These are phyloP conservation scores for Aspergillus ellipticus DNA, from an alignment of 495 filamentous ascomycete genomes.

Conservation along the genomic window DNA sequence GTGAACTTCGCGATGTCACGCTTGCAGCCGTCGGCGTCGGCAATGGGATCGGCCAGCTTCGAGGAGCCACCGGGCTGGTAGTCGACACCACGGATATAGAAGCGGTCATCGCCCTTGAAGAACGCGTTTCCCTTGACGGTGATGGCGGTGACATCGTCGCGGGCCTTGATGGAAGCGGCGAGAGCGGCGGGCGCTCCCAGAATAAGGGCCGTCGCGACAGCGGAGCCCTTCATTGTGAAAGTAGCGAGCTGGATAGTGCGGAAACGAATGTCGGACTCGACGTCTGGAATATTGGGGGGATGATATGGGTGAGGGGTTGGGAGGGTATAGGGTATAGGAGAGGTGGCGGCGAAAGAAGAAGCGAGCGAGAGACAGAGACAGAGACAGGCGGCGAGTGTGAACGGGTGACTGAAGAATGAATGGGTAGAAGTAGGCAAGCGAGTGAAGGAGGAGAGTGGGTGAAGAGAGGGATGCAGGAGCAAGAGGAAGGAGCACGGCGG, in stretches of 20 bases:
- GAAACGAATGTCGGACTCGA: slow-evolving; percentile 6
- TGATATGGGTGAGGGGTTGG: neutral
- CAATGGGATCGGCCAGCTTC: slow-evolving; percentile 71
- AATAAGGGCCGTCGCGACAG: slow-evolving; percentile 52
- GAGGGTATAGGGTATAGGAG: neutral
- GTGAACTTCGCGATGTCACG: slow-evolving; percentile 84
- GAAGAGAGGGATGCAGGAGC: slow-evolving; percentile 12
- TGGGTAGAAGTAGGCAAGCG: slow-evolving; percentile 14
- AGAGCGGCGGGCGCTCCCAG: slow-evolving; percentile 42
- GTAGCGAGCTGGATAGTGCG: neutral
- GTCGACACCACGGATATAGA: slow-evolving; percentile 93
- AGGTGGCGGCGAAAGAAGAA: slow-evolving; percentile 2
- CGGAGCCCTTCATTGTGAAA: slow-evolving; percentile 53
- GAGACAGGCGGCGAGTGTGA: slow-evolving; percentile 10
- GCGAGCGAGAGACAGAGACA: neutral
- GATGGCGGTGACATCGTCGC: slow-evolving; percentile 49
- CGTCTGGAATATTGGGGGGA: neutral
- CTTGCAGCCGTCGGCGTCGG: slow-evolving; percentile 64
- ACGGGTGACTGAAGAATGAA: slow-evolving; percentile 22
- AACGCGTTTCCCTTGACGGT: slow-evolving; percentile 70
- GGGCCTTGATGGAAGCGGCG: slow-evolving; percentile 48
- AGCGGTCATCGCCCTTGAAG: slow-evolving; percentile 76
- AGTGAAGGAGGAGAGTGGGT: slow-evolving; percentile 15
- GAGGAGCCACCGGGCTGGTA: slow-evolving; percentile 93
- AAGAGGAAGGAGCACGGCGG: slow-evolving; percentile 14